Evolutionary conservation across 306 rosid genomes (phyloP), one percentile per base, ranked within the genome.

Genomic region (Heteromeles arbutifolia): DNA sequence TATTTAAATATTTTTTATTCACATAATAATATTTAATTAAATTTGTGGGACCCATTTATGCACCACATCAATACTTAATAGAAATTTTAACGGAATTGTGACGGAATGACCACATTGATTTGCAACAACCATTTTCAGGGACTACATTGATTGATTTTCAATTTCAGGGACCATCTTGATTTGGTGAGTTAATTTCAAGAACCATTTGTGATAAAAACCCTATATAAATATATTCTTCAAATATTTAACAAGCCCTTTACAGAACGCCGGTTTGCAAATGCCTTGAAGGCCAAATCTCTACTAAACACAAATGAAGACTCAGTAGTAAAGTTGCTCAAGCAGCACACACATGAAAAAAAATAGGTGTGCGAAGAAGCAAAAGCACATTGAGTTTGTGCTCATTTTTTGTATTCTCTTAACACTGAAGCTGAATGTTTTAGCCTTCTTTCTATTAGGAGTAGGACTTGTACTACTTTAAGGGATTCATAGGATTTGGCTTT

Each of bases 221-320:
- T 25, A 28, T 28, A 29, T 3, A 29, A 3, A 29, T 29, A 29
- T 29, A 29, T 29, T 29, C 31, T 29, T 29, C 4, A 29, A 29
- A 29, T 29, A 29, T 29, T 29, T 29, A 29, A 29, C 31, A 29
- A 29, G 31, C 5, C 32, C 53, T 79, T 37, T 88, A 95, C 6
- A 88, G 61, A 76, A 89, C 81, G 14, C 97, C 96, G 0, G 96
- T 80, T 78, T 28, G 73, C 67, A 74, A 88, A 70, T 34, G 89
- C 76, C 65, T 82, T 81, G 65, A 85, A 77, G 72, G 96, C 95
- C 77, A 83, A 85, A 65, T 85, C 85, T 80, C 88, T 85, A 69
- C 87, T 85, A 44, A 87, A 53, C 69, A 81, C 83, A 79, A 91
- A 85, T 65, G 90, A 79, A 48, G 91, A 81, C n/a, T 81, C 83